A percentile compares a stretch with the other conserved stretches of the same genome.
Conservation (phyloP, 2,329 filamentous ascomycete species). For the Cladophialophora immunda region DNA sequence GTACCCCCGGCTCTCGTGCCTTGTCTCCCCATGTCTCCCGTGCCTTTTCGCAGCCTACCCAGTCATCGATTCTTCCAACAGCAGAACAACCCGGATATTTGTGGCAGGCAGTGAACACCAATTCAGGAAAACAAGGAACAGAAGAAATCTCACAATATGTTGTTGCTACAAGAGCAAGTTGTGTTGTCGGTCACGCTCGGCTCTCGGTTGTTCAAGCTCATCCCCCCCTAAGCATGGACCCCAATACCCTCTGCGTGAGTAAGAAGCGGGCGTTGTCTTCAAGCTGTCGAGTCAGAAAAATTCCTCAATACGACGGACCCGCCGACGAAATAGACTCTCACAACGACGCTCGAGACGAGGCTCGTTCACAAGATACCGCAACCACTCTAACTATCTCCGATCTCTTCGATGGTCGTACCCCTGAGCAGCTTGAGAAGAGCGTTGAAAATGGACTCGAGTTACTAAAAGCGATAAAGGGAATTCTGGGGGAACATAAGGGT, state of each 20-base stretch:
- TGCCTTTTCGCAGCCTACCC: background rate
- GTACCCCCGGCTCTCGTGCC: background rate
- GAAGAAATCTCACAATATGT: background rate
- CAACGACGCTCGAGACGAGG: background rate
- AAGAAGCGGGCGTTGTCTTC: background rate
- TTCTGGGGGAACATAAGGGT: slow-evolving; percentile 42
- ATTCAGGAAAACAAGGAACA: background rate
- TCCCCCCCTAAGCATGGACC: background rate
- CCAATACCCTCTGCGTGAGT: background rate
- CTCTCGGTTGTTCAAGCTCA: background rate
- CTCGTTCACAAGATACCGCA: background rate
- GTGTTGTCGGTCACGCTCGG: background rate
- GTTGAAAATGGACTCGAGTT: slow-evolving; percentile 50
- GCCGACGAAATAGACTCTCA: background rate
- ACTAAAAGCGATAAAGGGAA: slow-evolving; percentile 46
- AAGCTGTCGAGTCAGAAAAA: background rate
- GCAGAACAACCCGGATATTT: background rate
- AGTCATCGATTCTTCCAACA: background rate
- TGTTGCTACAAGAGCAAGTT: background rate
- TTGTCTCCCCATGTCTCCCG: background rate
- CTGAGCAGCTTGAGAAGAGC: slow-evolving; percentile 42
- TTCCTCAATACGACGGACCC: background rate
- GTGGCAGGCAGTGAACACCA: background rate
- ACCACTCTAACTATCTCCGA: slow-evolving; percentile 23
- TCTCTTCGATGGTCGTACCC: slow-evolving; percentile 28